phyloP scores from a whole-genome alignment of 371 early-diverging fungal genomes.

The Entomophthora muscae region DNA sequence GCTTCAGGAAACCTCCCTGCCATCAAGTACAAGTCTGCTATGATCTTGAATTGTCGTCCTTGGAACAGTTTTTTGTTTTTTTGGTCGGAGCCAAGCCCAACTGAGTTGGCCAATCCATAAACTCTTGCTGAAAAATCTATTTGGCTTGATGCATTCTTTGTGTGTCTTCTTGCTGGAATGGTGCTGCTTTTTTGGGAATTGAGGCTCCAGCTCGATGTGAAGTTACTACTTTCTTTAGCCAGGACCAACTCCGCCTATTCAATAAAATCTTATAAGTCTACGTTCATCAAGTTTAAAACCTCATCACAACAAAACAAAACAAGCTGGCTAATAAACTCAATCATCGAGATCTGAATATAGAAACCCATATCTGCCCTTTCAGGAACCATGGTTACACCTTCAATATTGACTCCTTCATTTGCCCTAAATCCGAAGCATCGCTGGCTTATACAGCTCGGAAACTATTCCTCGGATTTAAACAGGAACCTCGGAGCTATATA shows the following conservation, averaged over 20 bases:
- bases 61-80: not conserved
- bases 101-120: not conserved
- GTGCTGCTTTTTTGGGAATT: not conserved
- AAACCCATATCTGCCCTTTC: not conserved
- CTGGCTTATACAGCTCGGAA: not conserved
- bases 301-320: not conserved
- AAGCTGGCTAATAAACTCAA: not conserved
- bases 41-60: not conserved
- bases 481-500: not conserved
- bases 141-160: not conserved
- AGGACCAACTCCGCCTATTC: not conserved
- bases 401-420: not conserved
- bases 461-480: not conserved
- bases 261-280: not conserved
- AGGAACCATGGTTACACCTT: not conserved
- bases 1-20: slow-evolving; percentile 2
- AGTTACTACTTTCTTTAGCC: not conserved
- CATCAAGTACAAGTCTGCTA: not conserved
- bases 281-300: not conserved
- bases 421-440: not conserved
- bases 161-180: not conserved
- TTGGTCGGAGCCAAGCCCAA: not conserved
- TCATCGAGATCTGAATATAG: not conserved
- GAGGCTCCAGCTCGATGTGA: not conserved
- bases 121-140: slow-evolving; percentile 1